phyloP scores from a whole-genome alignment of 2,329 filamentous ascomycete genomes.

The Talaromyces marneffei region DNA sequence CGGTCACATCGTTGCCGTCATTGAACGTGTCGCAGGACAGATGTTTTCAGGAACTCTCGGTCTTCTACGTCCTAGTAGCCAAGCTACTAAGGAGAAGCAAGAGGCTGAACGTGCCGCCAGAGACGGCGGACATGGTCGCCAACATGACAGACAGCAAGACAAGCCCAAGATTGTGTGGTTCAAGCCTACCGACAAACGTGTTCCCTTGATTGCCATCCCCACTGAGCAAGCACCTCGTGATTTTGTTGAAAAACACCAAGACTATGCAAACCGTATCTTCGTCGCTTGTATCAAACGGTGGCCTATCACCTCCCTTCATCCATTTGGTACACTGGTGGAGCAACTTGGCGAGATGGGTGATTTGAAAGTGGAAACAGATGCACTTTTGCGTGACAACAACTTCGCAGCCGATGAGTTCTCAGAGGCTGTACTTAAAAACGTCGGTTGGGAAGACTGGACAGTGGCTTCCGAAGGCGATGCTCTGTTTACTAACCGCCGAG shows the following conservation, averaged over 20 bases:
- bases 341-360: slow-evolving; percentile 97
- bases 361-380: slow-evolving; percentile 95
- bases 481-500: slow-evolving; percentile 67
- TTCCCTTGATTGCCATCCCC: slow-evolving; percentile 94
- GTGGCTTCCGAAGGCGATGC: slow-evolving; percentile 75
- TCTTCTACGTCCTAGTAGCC: slow-evolving; percentile 88
- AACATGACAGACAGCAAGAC: slow-evolving; percentile 80
- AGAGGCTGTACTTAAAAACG: slow-evolving; percentile 88
- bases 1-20: slow-evolving; percentile 92
- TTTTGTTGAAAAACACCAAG: slow-evolving; percentile 97
- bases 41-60: slow-evolving; percentile 98
- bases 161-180: slow-evolving; percentile 99
- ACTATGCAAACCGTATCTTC: slow-evolving; percentile 96
- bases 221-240: slow-evolving; percentile 96
- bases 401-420: slow-evolving; percentile 97
- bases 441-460: slow-evolving; percentile 88
- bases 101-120: slow-evolving; percentile 91
- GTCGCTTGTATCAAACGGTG: slow-evolving; percentile 99
- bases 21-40: slow-evolving; percentile 93
- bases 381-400: slow-evolving; percentile 95
- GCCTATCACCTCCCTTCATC: slow-evolving; percentile 99
- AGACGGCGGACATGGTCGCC: slow-evolving; percentile 67
- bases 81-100: slow-evolving; percentile 98
- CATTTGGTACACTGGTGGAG: slow-evolving; percentile 95
- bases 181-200: slow-evolving; percentile 98